Percentiles rank a stretch among this genome's conserved stretches.
Evolutionary conservation across 352 stramenopile genomes (phyloP).

Genomic region (Aphanomyces euteiches): DNA sequence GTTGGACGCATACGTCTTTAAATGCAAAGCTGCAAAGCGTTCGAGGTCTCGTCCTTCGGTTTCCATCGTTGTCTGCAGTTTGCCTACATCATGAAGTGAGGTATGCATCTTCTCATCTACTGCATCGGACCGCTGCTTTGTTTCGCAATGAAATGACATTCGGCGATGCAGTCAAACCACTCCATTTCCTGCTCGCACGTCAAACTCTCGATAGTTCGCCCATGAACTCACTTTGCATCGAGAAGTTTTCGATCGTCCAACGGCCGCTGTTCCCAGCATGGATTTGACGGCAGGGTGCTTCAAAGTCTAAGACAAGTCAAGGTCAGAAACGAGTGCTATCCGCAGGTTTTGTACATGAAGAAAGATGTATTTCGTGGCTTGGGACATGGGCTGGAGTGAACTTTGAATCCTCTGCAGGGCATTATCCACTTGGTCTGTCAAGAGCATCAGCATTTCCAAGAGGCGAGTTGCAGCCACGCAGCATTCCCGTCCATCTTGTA

Average conservation of each 20-base stretch:
- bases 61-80: background rate
- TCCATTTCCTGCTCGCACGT: conserved; percentile 42
- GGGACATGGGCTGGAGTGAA: conserved; percentile 51
- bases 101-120: background rate
- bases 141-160: background rate
- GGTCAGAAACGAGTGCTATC: background rate
- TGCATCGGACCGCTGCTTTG: background rate
- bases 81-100: no score
- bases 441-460: conserved; percentile 76
- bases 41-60: conserved; percentile 7
- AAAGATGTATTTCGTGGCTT: conserved; percentile 54
- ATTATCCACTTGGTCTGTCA: conserved; percentile 70
- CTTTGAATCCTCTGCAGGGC: conserved; percentile 64
- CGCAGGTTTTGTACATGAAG: conserved; percentile 21
- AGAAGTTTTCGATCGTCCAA: conserved; percentile 71
- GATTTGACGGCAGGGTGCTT: conserved; percentile 59
- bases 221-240: conserved; percentile 42
- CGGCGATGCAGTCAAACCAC: conserved; percentile 59
- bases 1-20: conserved; percentile 1
- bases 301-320: conserved; percentile 40
- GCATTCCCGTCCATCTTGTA: conserved; percentile 55
- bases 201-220: background rate
- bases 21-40: conserved; percentile 21
- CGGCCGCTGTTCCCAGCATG: conserved; percentile 55
- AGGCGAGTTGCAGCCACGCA: conserved; percentile 62